Conservation (phyloP, 2,329 filamentous ascomycete genomes). For the Paecilomyces variotii region DNA sequence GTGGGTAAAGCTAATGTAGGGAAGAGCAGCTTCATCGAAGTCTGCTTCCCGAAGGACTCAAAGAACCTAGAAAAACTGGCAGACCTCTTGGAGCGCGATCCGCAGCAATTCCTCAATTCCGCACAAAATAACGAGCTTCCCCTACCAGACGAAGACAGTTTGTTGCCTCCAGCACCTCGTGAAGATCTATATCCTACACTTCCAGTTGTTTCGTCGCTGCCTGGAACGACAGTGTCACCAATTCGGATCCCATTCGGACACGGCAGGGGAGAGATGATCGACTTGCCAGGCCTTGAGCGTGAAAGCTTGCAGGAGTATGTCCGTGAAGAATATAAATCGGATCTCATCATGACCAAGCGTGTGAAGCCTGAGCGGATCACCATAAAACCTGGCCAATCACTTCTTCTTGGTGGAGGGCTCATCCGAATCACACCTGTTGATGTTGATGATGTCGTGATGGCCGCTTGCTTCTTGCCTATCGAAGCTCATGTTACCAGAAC, state of each 20-base stretch:
- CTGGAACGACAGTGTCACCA: conserved; percentile 89
- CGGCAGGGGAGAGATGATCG: conserved; percentile 82
- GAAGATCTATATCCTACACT: conserved; percentile 73
- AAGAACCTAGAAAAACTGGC: conserved; percentile 36
- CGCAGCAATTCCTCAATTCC: conserved; percentile 1
- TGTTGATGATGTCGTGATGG: conserved; percentile 58
- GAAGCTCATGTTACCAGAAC: conserved; percentile 68
- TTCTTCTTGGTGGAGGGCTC: conserved; percentile 77
- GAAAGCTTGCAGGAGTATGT: conserved; percentile 66
- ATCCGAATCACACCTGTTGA: conserved; percentile 75
- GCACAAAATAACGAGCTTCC: conserved; percentile 1
- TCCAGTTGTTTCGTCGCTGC: conserved; percentile 76
- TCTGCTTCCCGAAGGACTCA: conserved; percentile 70
- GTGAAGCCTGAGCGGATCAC: conserved; percentile 64
- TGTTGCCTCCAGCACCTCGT: conserved; percentile 68
- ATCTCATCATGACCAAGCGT: conserved; percentile 71
- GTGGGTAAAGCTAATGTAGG: conserved; percentile 98
- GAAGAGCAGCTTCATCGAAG: conserved; percentile 85
- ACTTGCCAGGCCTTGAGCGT: conserved; percentile 77
- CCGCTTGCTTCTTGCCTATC: conserved; percentile 82
- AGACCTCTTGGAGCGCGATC: conserved; percentile 24
- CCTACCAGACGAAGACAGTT: conserved; percentile 29
- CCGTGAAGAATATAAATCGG: conserved; percentile 53
- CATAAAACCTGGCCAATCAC: conserved; percentile 67
- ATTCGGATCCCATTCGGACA: conserved; percentile 87